Percentiles rank a stretch among this genome's conserved stretches.
Evolutionary conservation across 2,329 filamentous ascomycete genomes (phyloP).

Genomic region (Lecanicillium sp.): DNA sequence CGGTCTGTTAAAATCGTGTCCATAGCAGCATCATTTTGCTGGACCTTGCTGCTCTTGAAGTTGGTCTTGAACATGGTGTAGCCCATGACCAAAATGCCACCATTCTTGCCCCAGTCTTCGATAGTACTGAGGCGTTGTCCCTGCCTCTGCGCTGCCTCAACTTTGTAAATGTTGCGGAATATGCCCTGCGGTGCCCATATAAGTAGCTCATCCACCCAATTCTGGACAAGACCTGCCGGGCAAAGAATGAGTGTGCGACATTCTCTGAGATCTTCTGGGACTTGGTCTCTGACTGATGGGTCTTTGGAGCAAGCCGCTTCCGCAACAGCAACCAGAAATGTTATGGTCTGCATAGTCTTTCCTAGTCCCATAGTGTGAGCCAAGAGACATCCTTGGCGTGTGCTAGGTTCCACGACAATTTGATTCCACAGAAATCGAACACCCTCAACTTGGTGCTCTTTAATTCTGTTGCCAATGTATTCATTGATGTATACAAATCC

Average conservation of each 20-base stretch:
- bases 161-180: constrained; percentile 47
- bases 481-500: constrained; percentile 56
- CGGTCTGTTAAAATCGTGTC: constrained; percentile 44
- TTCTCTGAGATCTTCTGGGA: constrained; percentile 55
- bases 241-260: constrained; percentile 66
- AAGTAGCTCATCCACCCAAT: constrained; percentile 73
- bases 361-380: constrained; percentile 89
- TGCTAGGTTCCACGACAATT: constrained; percentile 51
- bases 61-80: constrained; percentile 56
- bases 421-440: constrained; percentile 87
- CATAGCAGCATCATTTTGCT: constrained; percentile 14
- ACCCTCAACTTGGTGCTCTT: constrained; percentile 72
- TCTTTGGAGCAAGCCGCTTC: constrained; percentile 56
- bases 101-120: constrained; percentile 49
- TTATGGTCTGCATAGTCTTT: constrained; percentile 88
- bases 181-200: constrained; percentile 54
- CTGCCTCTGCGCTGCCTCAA: constrained; percentile 35
- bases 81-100: constrained; percentile 70
- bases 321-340: constrained; percentile 67
- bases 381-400: constrained; percentile 67
- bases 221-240: constrained; percentile 65
- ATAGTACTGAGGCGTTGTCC: constrained; percentile 37
- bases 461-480: constrained; percentile 57
- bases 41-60: not conserved
- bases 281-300: constrained; percentile 48